Conservation (phyloP, 495 filamentous ascomycete species). For the Gamarada debralockiae region DNA sequence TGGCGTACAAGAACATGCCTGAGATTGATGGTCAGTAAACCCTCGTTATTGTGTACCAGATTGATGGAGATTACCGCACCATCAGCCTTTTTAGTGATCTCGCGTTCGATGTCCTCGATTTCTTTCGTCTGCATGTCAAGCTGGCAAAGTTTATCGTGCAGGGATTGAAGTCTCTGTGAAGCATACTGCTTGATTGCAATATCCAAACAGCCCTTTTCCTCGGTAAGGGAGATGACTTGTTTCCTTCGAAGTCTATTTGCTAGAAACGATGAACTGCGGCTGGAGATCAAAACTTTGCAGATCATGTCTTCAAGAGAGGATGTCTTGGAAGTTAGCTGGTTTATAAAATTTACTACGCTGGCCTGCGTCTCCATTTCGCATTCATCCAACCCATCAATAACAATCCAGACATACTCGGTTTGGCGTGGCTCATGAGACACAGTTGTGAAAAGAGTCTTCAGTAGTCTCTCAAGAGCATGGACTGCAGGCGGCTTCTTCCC, state of each 20-base stretch:
- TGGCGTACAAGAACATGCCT: neutral
- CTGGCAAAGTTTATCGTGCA: neutral
- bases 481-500: constrained; percentile 14
- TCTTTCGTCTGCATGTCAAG: neutral
- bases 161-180: neutral
- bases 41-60: neutral
- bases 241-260: constrained; percentile 13
- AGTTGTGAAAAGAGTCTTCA: constrained; percentile 8
- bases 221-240: constrained; percentile 22
- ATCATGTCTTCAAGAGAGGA: neutral
- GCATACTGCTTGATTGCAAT: constrained; percentile 23
- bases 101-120: neutral
- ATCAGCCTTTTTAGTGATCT: neutral
- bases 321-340: neutral
- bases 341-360: constrained; percentile 22
- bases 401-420: constrained; percentile 12
- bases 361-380: constrained; percentile 25
- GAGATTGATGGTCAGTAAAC: neutral
- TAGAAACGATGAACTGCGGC: constrained; percentile 11
- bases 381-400: constrained; percentile 31
- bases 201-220: constrained; percentile 24
- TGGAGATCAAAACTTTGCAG: constrained; percentile 27
- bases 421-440: constrained; percentile 11
- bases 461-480: constrained; percentile 21
- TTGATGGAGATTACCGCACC: neutral